These are phyloP conservation scores for Berberis vulgaris DNA, from an alignment of 164 flowering plant species.

Conservation along the genomic window DNA sequence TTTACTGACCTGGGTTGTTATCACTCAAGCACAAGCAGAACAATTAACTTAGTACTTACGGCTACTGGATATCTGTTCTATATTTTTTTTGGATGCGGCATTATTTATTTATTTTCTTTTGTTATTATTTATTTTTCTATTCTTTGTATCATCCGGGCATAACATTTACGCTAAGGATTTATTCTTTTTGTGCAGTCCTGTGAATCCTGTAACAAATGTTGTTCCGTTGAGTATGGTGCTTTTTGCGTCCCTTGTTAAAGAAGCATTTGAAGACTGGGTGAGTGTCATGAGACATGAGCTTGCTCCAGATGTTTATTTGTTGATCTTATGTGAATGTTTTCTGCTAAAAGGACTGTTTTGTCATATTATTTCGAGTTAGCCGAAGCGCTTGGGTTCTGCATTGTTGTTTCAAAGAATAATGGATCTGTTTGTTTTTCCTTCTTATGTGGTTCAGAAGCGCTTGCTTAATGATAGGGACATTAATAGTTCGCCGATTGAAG, in stretches of 20 bases:
- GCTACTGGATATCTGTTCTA: too few species aligned
- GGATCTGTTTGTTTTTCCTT: not conserved
- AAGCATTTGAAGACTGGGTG: constrained; percentile 99
- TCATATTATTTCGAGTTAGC: not conserved
- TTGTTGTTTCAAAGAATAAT: not conserved
- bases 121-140: too few species aligned
- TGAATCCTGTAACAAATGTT: constrained; percentile 82
- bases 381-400: not conserved
- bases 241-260: constrained; percentile 83
- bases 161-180: not conserved
- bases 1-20: too few species aligned
- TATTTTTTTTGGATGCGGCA: too few species aligned
- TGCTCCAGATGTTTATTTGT: too few species aligned
- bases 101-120: too few species aligned
- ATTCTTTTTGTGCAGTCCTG: constrained; percentile 64
- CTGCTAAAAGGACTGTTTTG: not conserved
- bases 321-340: too few species aligned
- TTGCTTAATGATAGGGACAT: constrained; percentile 76
- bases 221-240: constrained; percentile 82
- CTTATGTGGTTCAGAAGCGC: constrained; percentile 59
- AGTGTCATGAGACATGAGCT: constrained; percentile 18
- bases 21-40: too few species aligned
- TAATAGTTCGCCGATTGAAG: constrained; percentile 60
- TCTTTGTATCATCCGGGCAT: too few species aligned
- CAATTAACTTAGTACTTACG: too few species aligned